These are phyloP conservation scores for Paratinospora sagittata DNA, from an alignment of 164 flowering plant species.

Conservation along the genomic window DNA sequence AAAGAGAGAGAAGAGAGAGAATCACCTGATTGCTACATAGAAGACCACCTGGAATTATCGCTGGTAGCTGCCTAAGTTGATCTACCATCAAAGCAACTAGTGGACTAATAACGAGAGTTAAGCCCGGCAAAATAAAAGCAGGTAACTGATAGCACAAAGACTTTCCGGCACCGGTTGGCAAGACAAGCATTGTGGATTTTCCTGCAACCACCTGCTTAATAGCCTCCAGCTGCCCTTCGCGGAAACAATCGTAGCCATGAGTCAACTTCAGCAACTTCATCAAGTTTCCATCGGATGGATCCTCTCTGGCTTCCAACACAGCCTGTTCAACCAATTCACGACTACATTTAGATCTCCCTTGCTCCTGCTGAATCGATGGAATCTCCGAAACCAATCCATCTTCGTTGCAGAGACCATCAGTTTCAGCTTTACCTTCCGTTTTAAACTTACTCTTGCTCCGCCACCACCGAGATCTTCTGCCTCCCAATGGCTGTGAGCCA, in stretches of 20 bases:
- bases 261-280: constrained; percentile 54
- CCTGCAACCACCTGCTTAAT: constrained; percentile 66
- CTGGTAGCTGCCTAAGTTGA: constrained; percentile 78
- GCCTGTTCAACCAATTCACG: constrained; percentile 38
- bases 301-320: constrained; percentile 39
- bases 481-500: constrained; percentile 12
- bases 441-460: constrained; percentile 29
- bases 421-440: constrained; percentile 23
- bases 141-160: constrained; percentile 94
- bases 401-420: constrained; percentile 33
- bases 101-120: constrained; percentile 86
- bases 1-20: neutral
- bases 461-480: constrained; percentile 25
- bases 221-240: constrained; percentile 85
- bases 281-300: constrained; percentile 73
- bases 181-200: constrained; percentile 74
- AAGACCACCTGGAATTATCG: constrained; percentile 58
- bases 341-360: constrained; percentile 12
- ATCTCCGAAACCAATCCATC: constrained; percentile 40
- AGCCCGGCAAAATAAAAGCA: constrained; percentile 68
- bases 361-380: constrained; percentile 11
- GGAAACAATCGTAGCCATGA: constrained; percentile 73
- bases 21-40: constrained; percentile 74
- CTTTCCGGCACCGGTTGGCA: constrained; percentile 96
- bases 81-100: constrained; percentile 94